A percentile compares a stretch with the other conserved stretches of the same genome.
Evolutionary conservation across 768 basidiomycete species (phyloP).

Genomic region (Piloderma croceum): DNA sequence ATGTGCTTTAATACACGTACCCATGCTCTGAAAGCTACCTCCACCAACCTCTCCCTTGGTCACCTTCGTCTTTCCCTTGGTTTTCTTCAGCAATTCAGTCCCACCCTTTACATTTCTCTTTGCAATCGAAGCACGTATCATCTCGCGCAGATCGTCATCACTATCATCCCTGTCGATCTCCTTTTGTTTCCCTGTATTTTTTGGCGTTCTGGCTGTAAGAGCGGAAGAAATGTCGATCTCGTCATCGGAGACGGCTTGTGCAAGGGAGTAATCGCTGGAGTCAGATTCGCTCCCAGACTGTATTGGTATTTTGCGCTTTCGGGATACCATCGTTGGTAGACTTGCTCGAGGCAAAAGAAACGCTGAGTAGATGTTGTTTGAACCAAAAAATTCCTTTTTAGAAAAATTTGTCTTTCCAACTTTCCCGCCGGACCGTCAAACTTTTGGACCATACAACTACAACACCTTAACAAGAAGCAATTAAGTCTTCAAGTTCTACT

Average conservation of each 20-base stretch:
- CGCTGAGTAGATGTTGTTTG: no score
- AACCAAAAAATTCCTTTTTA: no score
- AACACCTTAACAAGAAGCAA: no score
- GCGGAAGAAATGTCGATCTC: constrained; percentile 41
- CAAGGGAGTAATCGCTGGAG: neutral
- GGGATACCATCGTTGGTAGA: no score
- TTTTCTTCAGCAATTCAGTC: constrained; percentile 69
- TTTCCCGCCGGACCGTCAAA: no score
- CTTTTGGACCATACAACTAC: no score
- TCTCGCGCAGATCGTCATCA: constrained; percentile 53
- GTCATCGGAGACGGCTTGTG: constrained; percentile 3
- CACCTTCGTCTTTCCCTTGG: constrained; percentile 66
- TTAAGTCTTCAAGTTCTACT: no score
- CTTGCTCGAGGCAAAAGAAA: no score
- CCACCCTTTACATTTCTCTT: constrained; percentile 73
- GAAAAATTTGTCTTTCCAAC: no score
- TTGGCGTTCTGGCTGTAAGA: constrained; percentile 16
- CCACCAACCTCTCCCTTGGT: constrained; percentile 80
- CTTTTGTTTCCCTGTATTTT: neutral
- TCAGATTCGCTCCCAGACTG: neutral
- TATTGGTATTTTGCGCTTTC: neutral
- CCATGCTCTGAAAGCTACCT: constrained; percentile 96
- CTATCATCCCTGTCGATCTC: constrained; percentile 21
- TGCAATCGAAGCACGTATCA: constrained; percentile 64
- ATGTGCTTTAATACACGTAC: constrained; percentile 39